phyloP scores from a whole-genome alignment of 2,329 filamentous ascomycete genomes.

The Exophiala oligosperma region DNA sequence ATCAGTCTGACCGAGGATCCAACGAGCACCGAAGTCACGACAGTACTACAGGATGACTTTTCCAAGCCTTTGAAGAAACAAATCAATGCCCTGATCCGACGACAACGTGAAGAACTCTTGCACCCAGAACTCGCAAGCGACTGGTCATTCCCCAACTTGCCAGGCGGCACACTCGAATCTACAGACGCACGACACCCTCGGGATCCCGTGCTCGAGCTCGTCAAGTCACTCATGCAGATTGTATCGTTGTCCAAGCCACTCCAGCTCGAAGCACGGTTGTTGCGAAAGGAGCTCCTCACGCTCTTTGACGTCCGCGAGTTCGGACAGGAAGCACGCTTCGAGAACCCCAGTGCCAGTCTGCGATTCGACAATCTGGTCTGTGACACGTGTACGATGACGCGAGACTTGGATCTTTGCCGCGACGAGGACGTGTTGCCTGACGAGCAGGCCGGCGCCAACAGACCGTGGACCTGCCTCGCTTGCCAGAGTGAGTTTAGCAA shows the following conservation, averaged over 20 bases:
- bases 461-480: conserved; percentile 72
- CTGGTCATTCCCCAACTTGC: conserved; percentile 76
- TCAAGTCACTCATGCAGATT: conserved; percentile 91
- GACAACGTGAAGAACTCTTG: conserved; percentile 83
- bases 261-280: conserved; percentile 74
- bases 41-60: conserved; percentile 77
- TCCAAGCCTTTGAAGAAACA: conserved; percentile 89
- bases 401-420: conserved; percentile 88
- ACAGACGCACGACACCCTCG: conserved; percentile 38
- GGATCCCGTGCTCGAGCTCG: conserved; percentile 84
- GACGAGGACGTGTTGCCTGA: conserved; percentile 76
- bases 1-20: conserved; percentile 58
- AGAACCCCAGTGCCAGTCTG: conserved; percentile 77
- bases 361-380: conserved; percentile 77
- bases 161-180: conserved; percentile 41
- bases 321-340: conserved; percentile 79
- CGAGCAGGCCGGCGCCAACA: conserved; percentile 35
- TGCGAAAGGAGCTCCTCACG: conserved; percentile 84
- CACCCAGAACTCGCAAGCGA: conserved; percentile 85
- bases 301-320: conserved; percentile 96
- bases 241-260: conserved; percentile 71
- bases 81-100: conserved; percentile 75
- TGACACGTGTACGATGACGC: conserved; percentile 83
- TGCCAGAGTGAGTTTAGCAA: conserved; percentile 76
- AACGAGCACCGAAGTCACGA: conserved; percentile 57